phyloP scores from a whole-genome alignment of 2,329 filamentous ascomycete genomes.

The Apiospora sp. region DNA sequence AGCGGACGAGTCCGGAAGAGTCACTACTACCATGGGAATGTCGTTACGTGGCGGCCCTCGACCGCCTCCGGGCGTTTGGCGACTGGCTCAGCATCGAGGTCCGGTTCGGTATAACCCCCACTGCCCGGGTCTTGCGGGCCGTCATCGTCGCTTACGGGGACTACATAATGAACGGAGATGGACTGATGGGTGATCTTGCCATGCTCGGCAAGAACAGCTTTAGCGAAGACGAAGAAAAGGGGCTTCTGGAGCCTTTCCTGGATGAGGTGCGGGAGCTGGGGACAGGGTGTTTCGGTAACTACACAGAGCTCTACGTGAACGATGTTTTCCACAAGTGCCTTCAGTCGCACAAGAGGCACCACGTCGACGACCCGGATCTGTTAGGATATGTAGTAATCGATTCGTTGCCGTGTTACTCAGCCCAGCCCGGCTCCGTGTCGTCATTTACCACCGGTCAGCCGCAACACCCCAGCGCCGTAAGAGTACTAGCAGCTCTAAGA shows the following conservation, averaged over 20 bases:
- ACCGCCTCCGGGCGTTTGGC: neutral
- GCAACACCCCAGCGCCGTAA: too few relatives aligned
- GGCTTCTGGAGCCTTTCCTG: neutral
- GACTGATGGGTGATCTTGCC: neutral
- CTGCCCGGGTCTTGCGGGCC: neutral
- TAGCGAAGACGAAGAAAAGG: neutral
- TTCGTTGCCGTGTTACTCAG: too few relatives aligned
- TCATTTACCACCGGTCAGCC: too few relatives aligned
- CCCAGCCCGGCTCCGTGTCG: too few relatives aligned
- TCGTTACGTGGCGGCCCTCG: neutral
- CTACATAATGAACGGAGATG: accelerated
- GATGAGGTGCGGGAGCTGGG: neutral
- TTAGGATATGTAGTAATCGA: too few relatives aligned
- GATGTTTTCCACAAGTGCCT: neutral
- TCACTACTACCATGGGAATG: neutral
- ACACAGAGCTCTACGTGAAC: accelerated
- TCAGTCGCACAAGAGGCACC: neutral
- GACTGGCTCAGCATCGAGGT: neutral
- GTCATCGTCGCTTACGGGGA: neutral
- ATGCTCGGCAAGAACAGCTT: neutral
- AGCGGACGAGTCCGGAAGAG: neutral
- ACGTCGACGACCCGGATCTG: neutral
- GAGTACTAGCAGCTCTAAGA: too few relatives aligned
- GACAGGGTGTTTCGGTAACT: accelerated
- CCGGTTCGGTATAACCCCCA: neutral